Conservation (phyloP, 192 early-diverging fungal species). For the Coemansia sp. region DNA sequence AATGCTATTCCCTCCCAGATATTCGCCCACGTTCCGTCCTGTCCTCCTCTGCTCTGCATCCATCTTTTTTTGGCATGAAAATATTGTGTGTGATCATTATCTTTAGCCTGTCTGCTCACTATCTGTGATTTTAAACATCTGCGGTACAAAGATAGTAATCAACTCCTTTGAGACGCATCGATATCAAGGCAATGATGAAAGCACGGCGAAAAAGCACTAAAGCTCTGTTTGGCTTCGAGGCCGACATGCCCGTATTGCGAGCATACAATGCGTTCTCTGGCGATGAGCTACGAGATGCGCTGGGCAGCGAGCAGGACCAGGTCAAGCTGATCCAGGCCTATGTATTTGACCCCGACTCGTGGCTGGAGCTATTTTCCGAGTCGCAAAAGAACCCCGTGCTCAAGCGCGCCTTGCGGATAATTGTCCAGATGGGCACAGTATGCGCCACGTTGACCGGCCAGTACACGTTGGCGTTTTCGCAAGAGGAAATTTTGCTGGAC, state of each 20-base stretch:
- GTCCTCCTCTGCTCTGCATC: background rate
- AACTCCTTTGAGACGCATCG: background rate
- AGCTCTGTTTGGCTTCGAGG: slow-evolving; percentile 49
- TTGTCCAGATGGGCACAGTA: slow-evolving; percentile 55
- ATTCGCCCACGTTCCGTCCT: background rate
- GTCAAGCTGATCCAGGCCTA: slow-evolving; percentile 44
- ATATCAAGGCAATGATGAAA: slow-evolving; percentile 36
- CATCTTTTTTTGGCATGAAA: background rate
- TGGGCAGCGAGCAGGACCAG: slow-evolving; percentile 48
- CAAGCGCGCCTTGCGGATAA: slow-evolving; percentile 51
- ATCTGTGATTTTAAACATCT: background rate
- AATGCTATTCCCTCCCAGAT: background rate
- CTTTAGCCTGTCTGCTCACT: background rate
- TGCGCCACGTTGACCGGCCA: slow-evolving; percentile 48
- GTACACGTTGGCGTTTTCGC: slow-evolving; percentile 46
- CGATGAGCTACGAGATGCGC: slow-evolving; percentile 44
- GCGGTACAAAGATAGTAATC: background rate
- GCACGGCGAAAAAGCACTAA: slow-evolving; percentile 53
- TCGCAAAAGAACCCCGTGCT: slow-evolving; percentile 47
- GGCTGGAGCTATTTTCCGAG: slow-evolving; percentile 42
- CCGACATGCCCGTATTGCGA: slow-evolving; percentile 47
- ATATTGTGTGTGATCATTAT: background rate
- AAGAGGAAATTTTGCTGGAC: slow-evolving; percentile 51
- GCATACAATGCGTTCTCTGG: slow-evolving; percentile 45
- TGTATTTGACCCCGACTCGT: slow-evolving; percentile 43